Percentiles rank a stretch among this genome's conserved stretches.
Conservation (phyloP, 768 basidiomycete species). For the Roridomyces roridus region DNA sequence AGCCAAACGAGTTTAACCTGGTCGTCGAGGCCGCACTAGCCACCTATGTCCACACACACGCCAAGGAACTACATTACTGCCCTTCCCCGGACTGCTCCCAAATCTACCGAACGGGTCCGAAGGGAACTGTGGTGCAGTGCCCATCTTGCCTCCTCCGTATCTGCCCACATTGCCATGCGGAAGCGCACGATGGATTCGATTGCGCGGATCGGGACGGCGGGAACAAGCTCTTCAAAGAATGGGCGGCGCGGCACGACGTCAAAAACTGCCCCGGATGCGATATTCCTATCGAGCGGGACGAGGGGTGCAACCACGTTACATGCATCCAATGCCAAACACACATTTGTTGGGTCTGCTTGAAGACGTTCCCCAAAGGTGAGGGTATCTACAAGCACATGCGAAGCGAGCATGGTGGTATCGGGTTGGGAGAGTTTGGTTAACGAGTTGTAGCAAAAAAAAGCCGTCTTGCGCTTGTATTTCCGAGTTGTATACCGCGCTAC, state of each 20-base stretch:
- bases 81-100: slow-evolving; percentile 82
- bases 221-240: slow-evolving; percentile 64
- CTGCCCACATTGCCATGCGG: slow-evolving; percentile 57
- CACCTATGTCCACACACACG: slow-evolving; percentile 62
- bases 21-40: slow-evolving; percentile 66
- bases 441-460: background rate
- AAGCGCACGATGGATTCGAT: slow-evolving; percentile 69
- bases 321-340: slow-evolving; percentile 78
- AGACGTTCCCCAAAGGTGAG: slow-evolving; percentile 69
- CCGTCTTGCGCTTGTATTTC: background rate
- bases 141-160: slow-evolving; percentile 62
- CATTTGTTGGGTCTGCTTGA: slow-evolving; percentile 81
- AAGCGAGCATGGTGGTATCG: slow-evolving; percentile 67
- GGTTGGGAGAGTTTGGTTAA: slow-evolving; percentile 34
- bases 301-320: slow-evolving; percentile 87
- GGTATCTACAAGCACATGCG: slow-evolving; percentile 87
- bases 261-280: slow-evolving; percentile 79
- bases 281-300: slow-evolving; percentile 70
- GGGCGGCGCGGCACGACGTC: slow-evolving; percentile 68
- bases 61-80: slow-evolving; percentile 73
- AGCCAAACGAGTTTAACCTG: slow-evolving; percentile 57
- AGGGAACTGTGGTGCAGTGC: slow-evolving; percentile 54
- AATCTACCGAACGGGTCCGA: slow-evolving; percentile 65
- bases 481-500: background rate
- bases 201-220: slow-evolving; percentile 67